Evolutionary conservation across 768 basidiomycete genomes (phyloP), one percentile per base, ranked within the genome.

Genomic region (Russula sp.): DNA sequence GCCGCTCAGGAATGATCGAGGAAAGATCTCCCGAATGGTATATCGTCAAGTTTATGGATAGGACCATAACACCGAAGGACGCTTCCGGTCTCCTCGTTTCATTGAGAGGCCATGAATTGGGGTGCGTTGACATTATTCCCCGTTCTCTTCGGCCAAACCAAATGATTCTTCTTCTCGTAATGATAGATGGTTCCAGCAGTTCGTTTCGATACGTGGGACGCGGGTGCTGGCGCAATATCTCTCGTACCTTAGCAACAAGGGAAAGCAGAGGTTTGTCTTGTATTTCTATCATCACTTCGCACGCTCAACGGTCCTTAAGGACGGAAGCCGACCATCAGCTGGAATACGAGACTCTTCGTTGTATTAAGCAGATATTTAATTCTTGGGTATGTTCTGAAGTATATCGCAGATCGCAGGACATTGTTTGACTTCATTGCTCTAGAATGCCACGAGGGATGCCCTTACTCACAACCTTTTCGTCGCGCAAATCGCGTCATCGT

Each of bases 1-100:
- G 86, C 7, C 83, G 84, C 60, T 69, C 83, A 8, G 75, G 77
- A 7, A 73, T 80, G 24, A 80, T 84, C 24, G 75, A 83, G 24
- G 83, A 85, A 60, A 87, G 89, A 66, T 85, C 89, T 10, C 94
- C 95, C 1, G 90, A 97, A 73, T 97, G 90, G 89, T 98, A 94
- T 72, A 85, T 98, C 67, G 84, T 87, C 74, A 92, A 88, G 75
- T 92, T 97, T 73, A 79, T 98, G 72, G 90, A 95, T 71, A 85
- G 85, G 64, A 89, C 89, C 2, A 86, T 97, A 56, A 94, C 88
- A 1, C 76, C 85, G 48, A 90, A 92, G 75, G 87, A 94, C 67
- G 90, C 91, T 11, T 79, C 81, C 24, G 85, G 89, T 62, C 77
- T 98, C 52, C 80, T 80, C 70, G 89, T 88, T 32, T 97, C 83